These are phyloP conservation scores for Backusella mclennaniae DNA, from an alignment of 192 early-diverging fungal species.

Conservation along the genomic window DNA sequence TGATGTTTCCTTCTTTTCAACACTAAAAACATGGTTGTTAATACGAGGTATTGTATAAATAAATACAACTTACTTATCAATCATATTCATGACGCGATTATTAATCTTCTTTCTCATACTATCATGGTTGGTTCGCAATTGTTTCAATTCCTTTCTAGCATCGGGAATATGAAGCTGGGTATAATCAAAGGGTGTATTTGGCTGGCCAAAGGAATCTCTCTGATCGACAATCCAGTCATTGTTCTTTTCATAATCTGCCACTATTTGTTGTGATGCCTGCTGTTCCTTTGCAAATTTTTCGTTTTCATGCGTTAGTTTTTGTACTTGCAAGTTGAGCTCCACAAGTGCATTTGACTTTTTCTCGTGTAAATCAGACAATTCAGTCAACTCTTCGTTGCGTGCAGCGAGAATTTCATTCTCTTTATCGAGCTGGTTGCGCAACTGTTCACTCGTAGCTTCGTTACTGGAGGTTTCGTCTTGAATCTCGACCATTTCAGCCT, in stretches of 20 bases:
- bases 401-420: slow-evolving; percentile 67
- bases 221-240: slow-evolving; percentile 90
- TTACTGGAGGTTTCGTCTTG: slow-evolving; percentile 11
- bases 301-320: slow-evolving; percentile 77
- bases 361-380: slow-evolving; percentile 65
- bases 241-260: slow-evolving; percentile 50
- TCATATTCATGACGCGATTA: slow-evolving; percentile 92
- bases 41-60: neutral
- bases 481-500: slow-evolving; percentile 38
- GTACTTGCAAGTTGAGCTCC: slow-evolving; percentile 74
- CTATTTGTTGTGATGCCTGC: slow-evolving; percentile 40
- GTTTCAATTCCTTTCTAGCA: slow-evolving; percentile 68
- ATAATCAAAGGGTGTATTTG: slow-evolving; percentile 85
- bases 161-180: slow-evolving; percentile 69
- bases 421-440: slow-evolving; percentile 6
- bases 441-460: neutral
- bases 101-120: slow-evolving; percentile 85
- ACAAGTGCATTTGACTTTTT: slow-evolving; percentile 63
- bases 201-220: slow-evolving; percentile 86
- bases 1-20: slow-evolving; percentile 86
- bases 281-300: slow-evolving; percentile 69
- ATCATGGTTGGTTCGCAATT: slow-evolving; percentile 76
- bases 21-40: slow-evolving; percentile 36
- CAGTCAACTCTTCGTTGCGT: slow-evolving; percentile 78
- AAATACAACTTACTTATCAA: slow-evolving; percentile 66